These are phyloP conservation scores for Paramecium pentaurelia DNA, from an alignment of 73 alveolate genomes.

Conservation along the genomic window DNA sequence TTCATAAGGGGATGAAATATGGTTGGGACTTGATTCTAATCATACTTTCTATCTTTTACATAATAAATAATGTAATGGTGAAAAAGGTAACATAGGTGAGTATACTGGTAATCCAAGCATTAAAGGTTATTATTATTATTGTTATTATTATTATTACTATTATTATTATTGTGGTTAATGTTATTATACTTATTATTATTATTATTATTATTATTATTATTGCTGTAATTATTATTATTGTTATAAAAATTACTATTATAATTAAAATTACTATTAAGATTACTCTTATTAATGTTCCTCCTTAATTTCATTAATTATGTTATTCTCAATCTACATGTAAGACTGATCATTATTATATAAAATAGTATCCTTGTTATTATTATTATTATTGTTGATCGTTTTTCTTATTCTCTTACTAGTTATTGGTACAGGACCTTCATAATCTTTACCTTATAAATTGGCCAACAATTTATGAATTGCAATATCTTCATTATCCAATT, in stretches of 20 bases:
- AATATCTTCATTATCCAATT: constrained; percentile 39
- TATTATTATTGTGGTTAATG: not conserved
- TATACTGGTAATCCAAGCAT: not conserved
- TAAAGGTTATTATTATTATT: not conserved
- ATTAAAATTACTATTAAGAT: not conserved
- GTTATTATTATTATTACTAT: not conserved
- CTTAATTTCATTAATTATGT: not conserved
- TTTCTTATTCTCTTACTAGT: constrained; percentile 6
- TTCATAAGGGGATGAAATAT: not conserved
- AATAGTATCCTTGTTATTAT: not conserved
- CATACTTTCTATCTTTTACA: not conserved
- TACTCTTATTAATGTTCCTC: not conserved
- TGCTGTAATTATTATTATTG: not conserved
- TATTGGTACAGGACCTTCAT: not conserved
- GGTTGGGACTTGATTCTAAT: not conserved
- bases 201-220: not conserved
- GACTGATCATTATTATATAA: not conserved
- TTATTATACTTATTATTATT: not conserved
- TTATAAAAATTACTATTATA: not conserved
- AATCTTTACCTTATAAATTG: constrained; percentile 6
- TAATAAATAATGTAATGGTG: not conserved
- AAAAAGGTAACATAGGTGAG: constrained; percentile 6
- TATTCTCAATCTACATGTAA: not conserved
- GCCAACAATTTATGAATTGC: constrained; percentile 30
- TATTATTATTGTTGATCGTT: not conserved